Conservation (phyloP, 2,329 filamentous ascomycete species). For the Seiridium unicorne region DNA sequence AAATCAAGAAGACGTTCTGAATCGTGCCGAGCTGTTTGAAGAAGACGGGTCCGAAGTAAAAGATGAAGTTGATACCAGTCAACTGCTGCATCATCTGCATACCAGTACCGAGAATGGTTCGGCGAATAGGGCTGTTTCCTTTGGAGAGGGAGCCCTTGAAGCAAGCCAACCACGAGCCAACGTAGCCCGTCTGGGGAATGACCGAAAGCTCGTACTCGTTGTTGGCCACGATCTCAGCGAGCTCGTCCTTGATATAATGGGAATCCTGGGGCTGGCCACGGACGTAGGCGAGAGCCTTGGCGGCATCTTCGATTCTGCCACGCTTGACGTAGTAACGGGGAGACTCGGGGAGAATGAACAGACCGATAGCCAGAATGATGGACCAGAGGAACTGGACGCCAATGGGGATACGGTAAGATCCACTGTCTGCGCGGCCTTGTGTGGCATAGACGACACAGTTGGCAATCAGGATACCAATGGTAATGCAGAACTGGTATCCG, state of each 20-base stretch:
- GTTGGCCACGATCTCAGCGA: conserved; percentile 74
- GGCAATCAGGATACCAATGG: conserved; percentile 68
- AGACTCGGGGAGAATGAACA: conserved; percentile 55
- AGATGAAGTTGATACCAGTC: conserved; percentile 82
- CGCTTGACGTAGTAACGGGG: conserved; percentile 72
- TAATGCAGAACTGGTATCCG: conserved; percentile 77
- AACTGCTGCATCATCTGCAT: conserved; percentile 61
- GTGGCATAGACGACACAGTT: conserved; percentile 67
- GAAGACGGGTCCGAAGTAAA: conserved; percentile 84
- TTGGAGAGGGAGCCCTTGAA: conserved; percentile 54
- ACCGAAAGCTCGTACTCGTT: conserved; percentile 65
- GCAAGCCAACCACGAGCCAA: conserved; percentile 59
- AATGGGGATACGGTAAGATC: conserved; percentile 71
- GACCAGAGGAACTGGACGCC: conserved; percentile 61
- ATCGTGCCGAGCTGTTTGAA: conserved; percentile 77
- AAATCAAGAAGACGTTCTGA: conserved; percentile 76
- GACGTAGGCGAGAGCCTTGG: conserved; percentile 54
- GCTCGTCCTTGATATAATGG: conserved; percentile 65
- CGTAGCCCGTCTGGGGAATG: conserved; percentile 56
- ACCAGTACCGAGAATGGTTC: conserved; percentile 54
- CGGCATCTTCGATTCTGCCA: conserved; percentile 59
- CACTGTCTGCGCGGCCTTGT: conserved; percentile 55
- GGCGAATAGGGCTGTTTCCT: conserved; percentile 55
- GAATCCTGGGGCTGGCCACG: conserved; percentile 66
- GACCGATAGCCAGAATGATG: conserved; percentile 33